Percentiles rank a stretch among this genome's conserved stretches.
Evolutionary conservation across 208 protist genomes (phyloP).

Genomic region (Leishmania lainsoni): DNA sequence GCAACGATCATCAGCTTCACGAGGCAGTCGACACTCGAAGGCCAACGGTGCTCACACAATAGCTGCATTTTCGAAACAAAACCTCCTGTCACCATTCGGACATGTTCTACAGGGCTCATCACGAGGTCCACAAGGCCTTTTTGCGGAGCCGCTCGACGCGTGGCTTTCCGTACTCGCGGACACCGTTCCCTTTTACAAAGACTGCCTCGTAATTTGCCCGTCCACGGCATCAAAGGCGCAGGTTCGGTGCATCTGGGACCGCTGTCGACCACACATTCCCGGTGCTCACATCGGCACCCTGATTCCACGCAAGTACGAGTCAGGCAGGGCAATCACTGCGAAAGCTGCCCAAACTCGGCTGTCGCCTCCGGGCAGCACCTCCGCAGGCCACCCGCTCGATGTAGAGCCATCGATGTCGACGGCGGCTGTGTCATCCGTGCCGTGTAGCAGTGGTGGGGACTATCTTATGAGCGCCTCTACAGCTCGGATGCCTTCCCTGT

Average conservation of each 20-base stretch:
- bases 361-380: not conserved
- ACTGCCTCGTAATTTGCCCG: conserved; percentile 65
- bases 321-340: not conserved
- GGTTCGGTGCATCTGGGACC: conserved; percentile 31
- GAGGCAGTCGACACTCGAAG: not conserved
- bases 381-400: no score
- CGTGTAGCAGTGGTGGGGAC: not conserved
- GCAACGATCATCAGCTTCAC: not conserved
- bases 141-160: conserved; percentile 68
- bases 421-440: not conserved
- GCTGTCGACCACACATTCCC: conserved; percentile 59
- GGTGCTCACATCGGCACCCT: conserved; percentile 41
- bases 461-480: not conserved
- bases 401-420: not conserved
- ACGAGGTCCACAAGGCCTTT: conserved; percentile 37
- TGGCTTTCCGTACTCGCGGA: conserved; percentile 78
- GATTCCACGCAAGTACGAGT: not conserved
- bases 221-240: conserved; percentile 36
- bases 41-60: not conserved
- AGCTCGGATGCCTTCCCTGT: conserved; percentile 18
- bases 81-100: conserved; percentile 47
- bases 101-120: conserved; percentile 56
- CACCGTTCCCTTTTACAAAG: conserved; percentile 76
- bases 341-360: not conserved
- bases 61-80: not conserved